Conservation (phyloP, 2,329 filamentous ascomycete genomes). For the Sphaceloma murrayae region DNA sequence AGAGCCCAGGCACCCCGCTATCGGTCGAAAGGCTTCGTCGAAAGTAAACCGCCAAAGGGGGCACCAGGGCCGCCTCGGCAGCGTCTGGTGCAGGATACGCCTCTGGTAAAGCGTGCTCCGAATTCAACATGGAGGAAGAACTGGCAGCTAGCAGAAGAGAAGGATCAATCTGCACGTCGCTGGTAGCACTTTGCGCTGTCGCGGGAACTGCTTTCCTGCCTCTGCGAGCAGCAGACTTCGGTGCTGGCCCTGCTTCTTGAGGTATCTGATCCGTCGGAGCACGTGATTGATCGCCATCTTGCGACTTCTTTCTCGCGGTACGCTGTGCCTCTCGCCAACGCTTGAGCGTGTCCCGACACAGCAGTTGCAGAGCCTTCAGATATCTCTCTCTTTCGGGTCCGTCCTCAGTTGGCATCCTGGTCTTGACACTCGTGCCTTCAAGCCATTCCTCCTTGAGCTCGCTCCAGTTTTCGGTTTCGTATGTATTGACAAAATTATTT, state of each 20-base stretch:
- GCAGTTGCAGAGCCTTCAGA: slow-evolving; percentile 55
- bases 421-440: slow-evolving; percentile 46
- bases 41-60: slow-evolving; percentile 54
- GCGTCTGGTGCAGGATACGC: slow-evolving; percentile 17
- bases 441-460: slow-evolving; percentile 62
- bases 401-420: slow-evolving; percentile 43
- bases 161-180: slow-evolving; percentile 54
- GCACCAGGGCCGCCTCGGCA: slow-evolving; percentile 18
- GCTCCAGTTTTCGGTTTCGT: slow-evolving; percentile 64
- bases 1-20: slow-evolving; percentile 43
- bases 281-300: slow-evolving; percentile 26
- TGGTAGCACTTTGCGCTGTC: slow-evolving; percentile 2
- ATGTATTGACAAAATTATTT: slow-evolving; percentile 61
- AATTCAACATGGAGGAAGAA: slow-evolving; percentile 36
- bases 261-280: slow-evolving; percentile 22
- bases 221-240: slow-evolving; percentile 16
- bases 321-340: slow-evolving; percentile 58
- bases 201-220: slow-evolving; percentile 15
- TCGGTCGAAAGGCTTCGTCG: slow-evolving; percentile 59
- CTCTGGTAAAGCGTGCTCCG: slow-evolving; percentile 19
- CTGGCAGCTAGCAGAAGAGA: slow-evolving; percentile 51
- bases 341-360: slow-evolving; percentile 71
- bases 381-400: slow-evolving; percentile 41
- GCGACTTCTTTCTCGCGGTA: slow-evolving; percentile 43
- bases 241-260: slow-evolving; percentile 15